phyloP scores from a whole-genome alignment of 2,329 filamentous ascomycete genomes.

The Onygenales sp. region DNA sequence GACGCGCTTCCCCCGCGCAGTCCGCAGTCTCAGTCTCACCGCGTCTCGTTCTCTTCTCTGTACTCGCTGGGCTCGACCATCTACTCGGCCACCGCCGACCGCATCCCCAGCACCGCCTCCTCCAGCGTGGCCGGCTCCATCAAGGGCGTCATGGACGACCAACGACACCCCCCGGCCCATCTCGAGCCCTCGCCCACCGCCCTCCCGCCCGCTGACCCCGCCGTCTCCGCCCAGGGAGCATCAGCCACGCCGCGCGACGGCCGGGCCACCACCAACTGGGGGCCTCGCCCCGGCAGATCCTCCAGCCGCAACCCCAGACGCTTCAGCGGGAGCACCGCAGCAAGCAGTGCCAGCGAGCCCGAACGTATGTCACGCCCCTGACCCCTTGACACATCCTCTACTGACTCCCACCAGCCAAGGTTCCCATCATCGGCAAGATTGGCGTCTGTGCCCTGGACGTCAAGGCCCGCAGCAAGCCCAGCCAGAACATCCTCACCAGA shows the following conservation, averaged over 20 bases:
- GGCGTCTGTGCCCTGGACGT: constrained; percentile 92
- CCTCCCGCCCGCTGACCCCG: too few relatives aligned
- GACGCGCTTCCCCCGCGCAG: neutral
- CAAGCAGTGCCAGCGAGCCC: constrained; percentile 61
- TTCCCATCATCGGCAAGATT: constrained; percentile 53
- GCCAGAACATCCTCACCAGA: constrained; percentile 87
- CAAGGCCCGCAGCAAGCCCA: constrained; percentile 94
- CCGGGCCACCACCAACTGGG: constrained; percentile 13
- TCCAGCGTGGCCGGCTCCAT: constrained; percentile 30
- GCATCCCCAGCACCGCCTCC: constrained; percentile 16
- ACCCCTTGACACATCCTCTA: neutral
- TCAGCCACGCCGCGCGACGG: constrained; percentile 1
- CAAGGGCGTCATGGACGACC: constrained; percentile 14
- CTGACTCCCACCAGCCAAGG: constrained; percentile 11
- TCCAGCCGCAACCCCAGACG: constrained; percentile 63
- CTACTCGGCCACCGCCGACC: constrained; percentile 14
- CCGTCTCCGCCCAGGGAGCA: neutral
- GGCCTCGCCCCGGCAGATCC: constrained; percentile 37
- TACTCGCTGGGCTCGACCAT: constrained; percentile 43
- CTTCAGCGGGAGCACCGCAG: constrained; percentile 72
- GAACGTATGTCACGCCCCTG: constrained; percentile 40
- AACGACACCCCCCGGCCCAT: neutral
- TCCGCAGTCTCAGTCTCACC: constrained; percentile 41
- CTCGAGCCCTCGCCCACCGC: too few relatives aligned
- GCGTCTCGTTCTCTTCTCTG: constrained; percentile 63